Conservation (phyloP, 2,329 filamentous ascomycete species). For the Cercospora beticola region DNA sequence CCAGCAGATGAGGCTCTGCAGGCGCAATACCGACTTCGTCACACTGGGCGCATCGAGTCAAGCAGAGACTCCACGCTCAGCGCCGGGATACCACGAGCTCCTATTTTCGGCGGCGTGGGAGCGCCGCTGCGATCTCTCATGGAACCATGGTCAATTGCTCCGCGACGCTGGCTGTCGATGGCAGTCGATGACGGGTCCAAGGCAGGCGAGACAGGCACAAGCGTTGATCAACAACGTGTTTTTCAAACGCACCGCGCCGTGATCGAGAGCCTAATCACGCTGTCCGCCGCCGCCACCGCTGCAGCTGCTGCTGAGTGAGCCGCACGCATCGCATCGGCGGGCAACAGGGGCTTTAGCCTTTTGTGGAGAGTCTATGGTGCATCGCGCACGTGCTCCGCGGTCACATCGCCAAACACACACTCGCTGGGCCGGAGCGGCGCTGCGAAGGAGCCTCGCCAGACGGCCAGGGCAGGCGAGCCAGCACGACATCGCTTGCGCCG, state of each 20-base stretch:
- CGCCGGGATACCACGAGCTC: conserved; percentile 6
- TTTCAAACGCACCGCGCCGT: conserved; percentile 1
- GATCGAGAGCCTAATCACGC: background rate
- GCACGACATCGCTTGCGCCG: background rate
- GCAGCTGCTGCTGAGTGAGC: background rate
- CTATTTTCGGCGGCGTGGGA: background rate
- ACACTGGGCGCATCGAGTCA: background rate
- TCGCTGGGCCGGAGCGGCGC: background rate
- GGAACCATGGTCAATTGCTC: background rate
- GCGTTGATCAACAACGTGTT: conserved; percentile 1
- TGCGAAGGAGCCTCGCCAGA: conserved; percentile 1
- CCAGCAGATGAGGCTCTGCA: background rate
- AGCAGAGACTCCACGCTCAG: background rate
- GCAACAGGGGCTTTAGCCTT: conserved; percentile 6
- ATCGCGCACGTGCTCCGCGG: background rate
- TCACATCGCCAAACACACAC: background rate
- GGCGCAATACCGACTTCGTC: background rate
- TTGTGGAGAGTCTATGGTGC: background rate
- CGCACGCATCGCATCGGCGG: background rate
- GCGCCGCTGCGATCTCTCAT: background rate
- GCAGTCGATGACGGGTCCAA: background rate
- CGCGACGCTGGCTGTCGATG: background rate
- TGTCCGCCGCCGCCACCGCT: background rate
- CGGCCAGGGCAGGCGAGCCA: background rate
- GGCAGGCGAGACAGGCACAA: background rate